phyloP scores from a whole-genome alignment of 202 grass and related monocot species.

The Schoenoplectus triqueter region DNA sequence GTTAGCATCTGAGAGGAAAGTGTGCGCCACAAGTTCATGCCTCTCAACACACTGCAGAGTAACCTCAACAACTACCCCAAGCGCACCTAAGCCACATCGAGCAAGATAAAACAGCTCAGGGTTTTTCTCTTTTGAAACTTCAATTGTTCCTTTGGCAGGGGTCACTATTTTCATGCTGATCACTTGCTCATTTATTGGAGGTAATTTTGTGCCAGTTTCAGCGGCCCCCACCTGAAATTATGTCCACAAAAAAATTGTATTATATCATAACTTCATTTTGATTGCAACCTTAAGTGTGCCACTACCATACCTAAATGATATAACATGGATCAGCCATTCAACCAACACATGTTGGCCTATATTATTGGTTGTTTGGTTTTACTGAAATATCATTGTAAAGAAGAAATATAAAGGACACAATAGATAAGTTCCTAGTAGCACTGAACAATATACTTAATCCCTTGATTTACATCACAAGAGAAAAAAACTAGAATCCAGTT shows the following conservation, averaged over 20 bases:
- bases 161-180: conserved; percentile 93
- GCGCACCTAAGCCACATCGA: conserved; percentile 70
- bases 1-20: conserved; percentile 64
- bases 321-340: not conserved
- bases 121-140: conserved; percentile 81
- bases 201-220: conserved; percentile 78
- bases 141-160: conserved; percentile 73
- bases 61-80: conserved; percentile 81
- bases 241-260: not conserved
- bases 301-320: not conserved
- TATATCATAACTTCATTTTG: no score
- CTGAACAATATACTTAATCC: not conserved
- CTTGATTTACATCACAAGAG: no score
- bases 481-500: not conserved
- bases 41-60: conserved; percentile 81
- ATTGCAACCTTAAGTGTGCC: no score
- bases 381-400: not conserved
- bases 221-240: conserved; percentile 77
- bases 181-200: conserved; percentile 86
- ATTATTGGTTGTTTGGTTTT: not conserved
- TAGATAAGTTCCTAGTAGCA: not conserved
- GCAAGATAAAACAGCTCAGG: conserved; percentile 89
- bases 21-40: conserved; percentile 88
- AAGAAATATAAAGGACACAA: not conserved
- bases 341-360: not conserved